Percentiles rank a stretch among this genome's conserved stretches.
Evolutionary conservation across 768 basidiomycete species (phyloP).

Genomic region (Lactarius indigo): DNA sequence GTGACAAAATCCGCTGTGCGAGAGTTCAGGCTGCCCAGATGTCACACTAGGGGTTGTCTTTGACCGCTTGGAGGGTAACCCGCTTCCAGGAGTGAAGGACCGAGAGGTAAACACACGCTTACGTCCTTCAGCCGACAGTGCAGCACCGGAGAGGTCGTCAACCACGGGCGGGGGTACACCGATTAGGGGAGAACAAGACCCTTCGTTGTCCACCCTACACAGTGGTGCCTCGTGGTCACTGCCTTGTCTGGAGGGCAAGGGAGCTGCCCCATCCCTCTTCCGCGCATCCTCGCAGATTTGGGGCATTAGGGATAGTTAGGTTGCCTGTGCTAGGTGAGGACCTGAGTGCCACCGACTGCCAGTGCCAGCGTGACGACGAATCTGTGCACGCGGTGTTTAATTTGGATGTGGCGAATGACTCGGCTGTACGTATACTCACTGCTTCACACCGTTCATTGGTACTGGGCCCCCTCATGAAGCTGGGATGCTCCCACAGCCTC

Average conservation of each 20-base stretch:
- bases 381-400: neutral
- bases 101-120: conserved; percentile 11
- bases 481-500: conserved; percentile 1
- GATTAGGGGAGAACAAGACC: conserved; percentile 23
- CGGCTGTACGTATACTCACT: neutral
- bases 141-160: conserved; percentile 21
- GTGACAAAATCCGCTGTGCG: neutral
- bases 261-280: conserved; percentile 32
- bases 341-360: neutral
- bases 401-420: neutral
- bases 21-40: conserved; percentile 1
- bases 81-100: conserved; percentile 12
- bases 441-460: neutral
- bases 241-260: conserved; percentile 18
- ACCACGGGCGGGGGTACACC: conserved; percentile 19
- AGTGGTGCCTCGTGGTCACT: conserved; percentile 20
- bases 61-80: conserved; percentile 4
- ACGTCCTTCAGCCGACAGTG: conserved; percentile 14
- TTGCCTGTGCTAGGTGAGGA: neutral
- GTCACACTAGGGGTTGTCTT: conserved; percentile 1
- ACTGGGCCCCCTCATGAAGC: neutral
- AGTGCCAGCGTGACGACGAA: neutral
- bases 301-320: conserved; percentile 37
- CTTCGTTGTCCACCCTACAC: conserved; percentile 21
- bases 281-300: conserved; percentile 51